Conservation (phyloP, 192 early-diverging fungal species). For the Dispira parvispora region DNA sequence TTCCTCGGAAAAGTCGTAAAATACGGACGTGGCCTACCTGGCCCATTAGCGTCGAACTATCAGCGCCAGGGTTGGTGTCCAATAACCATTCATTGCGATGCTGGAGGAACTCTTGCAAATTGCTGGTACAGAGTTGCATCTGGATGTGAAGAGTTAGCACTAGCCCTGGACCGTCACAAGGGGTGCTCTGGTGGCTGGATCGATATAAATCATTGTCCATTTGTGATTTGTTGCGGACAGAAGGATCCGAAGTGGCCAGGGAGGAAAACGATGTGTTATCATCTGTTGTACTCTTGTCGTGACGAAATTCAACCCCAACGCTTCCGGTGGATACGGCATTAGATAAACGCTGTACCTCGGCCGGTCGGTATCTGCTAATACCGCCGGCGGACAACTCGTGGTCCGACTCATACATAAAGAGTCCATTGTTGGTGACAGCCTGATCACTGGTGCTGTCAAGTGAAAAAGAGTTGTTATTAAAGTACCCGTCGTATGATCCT, state of each 20-base stretch:
- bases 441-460: not conserved
- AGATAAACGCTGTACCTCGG: too few relatives aligned
- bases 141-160: conserved; percentile 54
- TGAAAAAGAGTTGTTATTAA: not conserved
- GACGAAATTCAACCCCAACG: not conserved
- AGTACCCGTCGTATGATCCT: not conserved
- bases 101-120: conserved; percentile 45
- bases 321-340: not conserved
- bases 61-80: conserved; percentile 12
- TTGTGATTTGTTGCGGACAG: not conserved
- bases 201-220: not conserved
- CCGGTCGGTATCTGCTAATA: not conserved
- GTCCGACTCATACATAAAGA: not conserved
- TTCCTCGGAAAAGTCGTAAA: conserved; percentile 45
- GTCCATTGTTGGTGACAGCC: not conserved
- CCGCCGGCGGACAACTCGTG: not conserved
- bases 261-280: not conserved
- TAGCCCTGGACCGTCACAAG: not conserved
- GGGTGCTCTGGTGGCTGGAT: not conserved
- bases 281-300: not conserved
- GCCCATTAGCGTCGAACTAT: conserved; percentile 14
- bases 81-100: conserved; percentile 41
- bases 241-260: not conserved
- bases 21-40: conserved; percentile 37
- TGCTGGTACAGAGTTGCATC: conserved; percentile 83